These are phyloP conservation scores for Neurospora tetrasperma DNA, from an alignment of 495 filamentous ascomycete species.

Conservation along the genomic window DNA sequence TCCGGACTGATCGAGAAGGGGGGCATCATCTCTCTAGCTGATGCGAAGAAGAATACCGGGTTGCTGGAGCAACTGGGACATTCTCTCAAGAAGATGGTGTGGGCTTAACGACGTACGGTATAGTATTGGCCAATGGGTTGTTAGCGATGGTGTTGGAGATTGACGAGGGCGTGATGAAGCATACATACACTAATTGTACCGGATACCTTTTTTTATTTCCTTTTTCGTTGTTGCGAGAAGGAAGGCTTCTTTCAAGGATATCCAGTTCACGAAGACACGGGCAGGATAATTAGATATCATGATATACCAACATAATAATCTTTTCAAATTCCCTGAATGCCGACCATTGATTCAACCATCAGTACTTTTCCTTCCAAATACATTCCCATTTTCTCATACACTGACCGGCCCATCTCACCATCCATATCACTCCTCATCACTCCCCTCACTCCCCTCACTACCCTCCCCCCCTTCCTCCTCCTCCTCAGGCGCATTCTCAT, in stretches of 20 bases:
- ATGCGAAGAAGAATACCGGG: conserved; percentile 81
- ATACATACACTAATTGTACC: not conserved
- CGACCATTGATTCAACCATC: not conserved
- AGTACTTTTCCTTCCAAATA: not conserved
- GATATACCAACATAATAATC: not conserved
- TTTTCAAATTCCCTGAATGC: not conserved
- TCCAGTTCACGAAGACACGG: not conserved
- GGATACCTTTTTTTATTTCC: not conserved
- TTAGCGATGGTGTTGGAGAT: not conserved
- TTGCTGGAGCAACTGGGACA: conserved; percentile 77
- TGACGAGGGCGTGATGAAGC: not conserved
- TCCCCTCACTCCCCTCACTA: not conserved
- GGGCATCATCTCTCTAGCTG: conserved; percentile 70
- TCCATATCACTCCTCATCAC: not conserved
- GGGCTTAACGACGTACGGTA: conserved; percentile 46
- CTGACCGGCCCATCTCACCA: not conserved
- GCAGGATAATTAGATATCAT: not conserved
- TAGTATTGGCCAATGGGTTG: not conserved
- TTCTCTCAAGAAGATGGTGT: conserved; percentile 83
- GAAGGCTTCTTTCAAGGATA: not conserved
- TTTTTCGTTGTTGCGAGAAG: not conserved
- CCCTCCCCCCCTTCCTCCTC: not conserved
- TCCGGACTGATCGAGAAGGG: conserved; percentile 49
- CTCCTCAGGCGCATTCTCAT: not conserved
- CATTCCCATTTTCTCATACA: not conserved